Evolutionary conservation across 2,329 filamentous ascomycete species (phyloP), one percentile per base, ranked within the genome.

Genomic region (Zelopaecilomyces penicillatus): DNA sequence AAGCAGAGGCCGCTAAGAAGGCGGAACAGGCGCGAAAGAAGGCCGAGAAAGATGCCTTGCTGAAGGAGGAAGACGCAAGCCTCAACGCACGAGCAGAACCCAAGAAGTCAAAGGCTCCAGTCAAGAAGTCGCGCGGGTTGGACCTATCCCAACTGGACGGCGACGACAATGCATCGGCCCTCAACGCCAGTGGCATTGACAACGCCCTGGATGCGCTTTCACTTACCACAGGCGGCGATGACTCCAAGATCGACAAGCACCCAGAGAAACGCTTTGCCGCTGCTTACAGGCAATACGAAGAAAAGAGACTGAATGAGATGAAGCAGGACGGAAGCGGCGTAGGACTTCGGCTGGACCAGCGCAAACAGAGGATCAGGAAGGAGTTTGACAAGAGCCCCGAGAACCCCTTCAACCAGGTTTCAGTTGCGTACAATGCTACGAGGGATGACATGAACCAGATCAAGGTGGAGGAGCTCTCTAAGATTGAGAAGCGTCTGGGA

Each of bases 321-420:
- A 86, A 91, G 60, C 70, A 78, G 44, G 89, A 96, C 64, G 85
- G 83, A 43, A 81, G 70, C 54, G 75, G 74, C 19, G 65, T 84
- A 46, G 88, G 87, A 1, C 65, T 97, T 60, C 74, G 90, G 46
- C 73, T 86, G 55, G 80, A 94, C 55, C 90, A 96, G 76, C 84
- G 86, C 66, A 82, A 90, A 57, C 85, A 91, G 51, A 75, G 83
- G 59, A 86, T 95, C 54, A 69, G 78, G 50, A 94, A 95, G 73
- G 93, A 97, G 69, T 98, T 97, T 64, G 85, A 95, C 66, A 94
- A 88, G 73, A 86, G 85, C 58, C 83, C 87, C 2, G 91, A 97
- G 57, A 98, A 98, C 65, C 93, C 93, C 10, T 93, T 95, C 69
- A 95, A 95, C 68, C 87, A 95, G 69, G 82, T 83, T 11, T 79